Conservation (phyloP, 495 filamentous ascomycete species). For the Aspergillus heteromorphus region DNA sequence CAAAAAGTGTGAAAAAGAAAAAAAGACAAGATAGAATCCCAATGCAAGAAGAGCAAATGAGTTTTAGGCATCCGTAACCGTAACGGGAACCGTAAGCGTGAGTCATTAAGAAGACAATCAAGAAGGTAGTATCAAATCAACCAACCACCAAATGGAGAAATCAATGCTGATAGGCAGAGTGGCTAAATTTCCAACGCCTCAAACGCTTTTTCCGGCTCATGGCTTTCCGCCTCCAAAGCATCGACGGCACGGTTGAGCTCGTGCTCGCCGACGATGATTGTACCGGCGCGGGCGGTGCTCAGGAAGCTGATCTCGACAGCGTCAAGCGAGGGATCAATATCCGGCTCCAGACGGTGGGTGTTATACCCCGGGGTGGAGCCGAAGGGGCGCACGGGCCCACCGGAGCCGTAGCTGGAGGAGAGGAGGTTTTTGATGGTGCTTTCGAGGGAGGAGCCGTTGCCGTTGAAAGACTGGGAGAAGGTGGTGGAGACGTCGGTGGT, state of each 20-base stretch:
- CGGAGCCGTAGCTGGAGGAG: conserved; percentile 9
- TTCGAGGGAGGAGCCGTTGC: conserved; percentile 11
- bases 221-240: conserved; percentile 52
- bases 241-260: conserved; percentile 66
- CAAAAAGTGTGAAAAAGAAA: not conserved
- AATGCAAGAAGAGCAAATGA: not conserved
- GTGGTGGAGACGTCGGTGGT: conserved; percentile 9
- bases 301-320: conserved; percentile 87
- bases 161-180: too few species aligned
- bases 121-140: too few species aligned
- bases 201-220: conserved; percentile 13
- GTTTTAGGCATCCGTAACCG: not conserved
- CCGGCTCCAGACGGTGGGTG: conserved; percentile 34
- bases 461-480: conserved; percentile 7
- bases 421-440: conserved; percentile 13
- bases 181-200: conserved; percentile 13
- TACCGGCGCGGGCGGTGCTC: conserved; percentile 82
- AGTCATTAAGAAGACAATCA: not conserved
- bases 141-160: too few species aligned
- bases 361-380: conserved; percentile 7
- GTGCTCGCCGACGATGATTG: conserved; percentile 75
- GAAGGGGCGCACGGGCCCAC: conserved; percentile 9
- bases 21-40: not conserved
- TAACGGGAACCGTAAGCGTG: too few species aligned
- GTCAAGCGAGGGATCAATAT: conserved; percentile 39